Evolutionary conservation across 495 filamentous ascomycete genomes (phyloP), one percentile per base, ranked within the genome.

Genomic region (Penicillium malachiteum): DNA sequence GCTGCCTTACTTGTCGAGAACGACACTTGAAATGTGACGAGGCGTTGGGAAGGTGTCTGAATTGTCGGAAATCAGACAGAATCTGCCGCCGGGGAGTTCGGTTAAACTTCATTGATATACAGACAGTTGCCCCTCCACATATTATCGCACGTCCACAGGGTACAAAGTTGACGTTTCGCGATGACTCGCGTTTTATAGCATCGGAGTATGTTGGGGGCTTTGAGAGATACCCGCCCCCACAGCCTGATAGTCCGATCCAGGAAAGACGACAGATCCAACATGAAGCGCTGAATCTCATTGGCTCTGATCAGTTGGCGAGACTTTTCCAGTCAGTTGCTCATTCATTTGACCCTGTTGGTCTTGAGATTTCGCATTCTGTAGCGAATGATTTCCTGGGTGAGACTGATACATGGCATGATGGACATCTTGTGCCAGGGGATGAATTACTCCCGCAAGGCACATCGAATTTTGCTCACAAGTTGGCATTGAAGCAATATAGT

Each of bases 31-130:
- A 90, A 70, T 90, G 87, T 67, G 93, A 98, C 65, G 94, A 98
- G 71, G 86, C 78, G 1, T 62, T 84, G 35, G 91, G 91, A 3
- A 77, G 85, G 44, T 97, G 93, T 65, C 71, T 83, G 50, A 98
- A 98, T 63, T 98, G 94, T 71, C 82, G 81, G 18, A 97, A 96
- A 69, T 93, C 92, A 17, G 91, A 81, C 58, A 79, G 93, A 43
- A 74, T 85, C 38, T 98, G 94, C 78, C 88, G 91, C 67, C 82
- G 92, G 41, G 94, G 94, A 11, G 76, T 97, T 17, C 81, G 90
- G 37, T 79, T 98, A 39, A 98, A 97, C 67, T 98, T 96, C 64
- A 92, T 96, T 59, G 92, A 97, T 64, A 89, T 85, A 7, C 84
- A 87, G 51, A 84, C 85, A 43, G 82, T 86, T 62, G 78, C 77